phyloP scores from a whole-genome alignment of 352 stramenopile species.

The Phytophthora fragariae region DNA sequence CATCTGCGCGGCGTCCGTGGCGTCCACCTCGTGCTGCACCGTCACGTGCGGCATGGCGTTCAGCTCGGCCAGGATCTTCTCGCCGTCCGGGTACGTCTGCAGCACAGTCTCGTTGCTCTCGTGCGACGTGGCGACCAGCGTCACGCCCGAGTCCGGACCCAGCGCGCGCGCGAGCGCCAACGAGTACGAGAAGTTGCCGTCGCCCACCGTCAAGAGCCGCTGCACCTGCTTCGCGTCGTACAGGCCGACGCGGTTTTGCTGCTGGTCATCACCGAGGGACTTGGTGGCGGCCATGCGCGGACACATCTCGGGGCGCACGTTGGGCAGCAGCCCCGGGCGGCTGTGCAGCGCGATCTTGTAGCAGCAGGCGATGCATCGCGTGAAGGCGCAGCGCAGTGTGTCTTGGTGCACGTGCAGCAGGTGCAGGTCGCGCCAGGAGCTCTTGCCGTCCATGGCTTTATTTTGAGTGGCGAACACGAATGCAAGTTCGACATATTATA shows the following conservation, averaged over 20 bases:
- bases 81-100: slow-evolving; percentile 92
- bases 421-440: slow-evolving; percentile 50
- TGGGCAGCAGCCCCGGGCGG: slow-evolving; percentile 62
- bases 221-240: slow-evolving; percentile 61
- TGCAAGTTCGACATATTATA: background rate
- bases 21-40: slow-evolving; percentile 92
- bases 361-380: slow-evolving; percentile 84
- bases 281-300: slow-evolving; percentile 45
- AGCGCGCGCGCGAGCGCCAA: slow-evolving; percentile 86
- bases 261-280: background rate
- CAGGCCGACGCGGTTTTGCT: slow-evolving; percentile 48
- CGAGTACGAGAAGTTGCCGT: slow-evolving; percentile 97
- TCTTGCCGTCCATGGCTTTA: slow-evolving; percentile 10
- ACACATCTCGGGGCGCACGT: slow-evolving; percentile 83
- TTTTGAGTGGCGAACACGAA: slow-evolving; percentile 19
- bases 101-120: slow-evolving; percentile 88
- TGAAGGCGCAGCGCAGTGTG: slow-evolving; percentile 75
- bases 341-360: slow-evolving; percentile 88
- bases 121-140: slow-evolving; percentile 93
- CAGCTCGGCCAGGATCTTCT: slow-evolving; percentile 83
- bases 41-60: slow-evolving; percentile 61
- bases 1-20: slow-evolving; percentile 85
- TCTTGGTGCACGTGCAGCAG: slow-evolving; percentile 70
- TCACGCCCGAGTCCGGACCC: slow-evolving; percentile 30
- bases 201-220: slow-evolving; percentile 92